These are phyloP conservation scores for Geotrichum ghanense DNA, from an alignment of 805 yeast species.

Conservation along the genomic window DNA sequence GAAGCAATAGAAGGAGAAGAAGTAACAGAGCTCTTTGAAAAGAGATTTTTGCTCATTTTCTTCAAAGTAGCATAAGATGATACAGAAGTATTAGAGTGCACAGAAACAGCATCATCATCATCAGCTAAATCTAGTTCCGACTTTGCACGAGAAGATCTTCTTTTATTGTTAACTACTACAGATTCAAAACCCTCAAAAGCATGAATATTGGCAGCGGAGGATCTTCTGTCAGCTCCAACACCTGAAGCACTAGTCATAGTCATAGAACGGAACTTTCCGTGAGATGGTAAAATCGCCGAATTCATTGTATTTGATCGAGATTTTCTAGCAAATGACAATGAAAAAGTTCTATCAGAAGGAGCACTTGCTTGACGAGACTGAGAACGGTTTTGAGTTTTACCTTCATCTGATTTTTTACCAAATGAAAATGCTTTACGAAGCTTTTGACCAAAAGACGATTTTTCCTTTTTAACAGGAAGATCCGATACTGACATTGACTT, in stretches of 20 bases:
- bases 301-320: constrained; percentile 1
- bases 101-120: constrained; percentile 1
- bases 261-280: background rate
- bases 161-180: constrained; percentile 2
- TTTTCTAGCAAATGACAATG: background rate
- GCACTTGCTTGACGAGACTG: background rate
- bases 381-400: constrained; percentile 1
- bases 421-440: constrained; percentile 14
- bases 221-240: background rate
- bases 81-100: constrained; percentile 2
- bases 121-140: constrained; percentile 6
- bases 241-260: background rate
- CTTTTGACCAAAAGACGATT: constrained; percentile 9
- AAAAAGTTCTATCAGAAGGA: background rate
- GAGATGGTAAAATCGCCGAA: background rate
- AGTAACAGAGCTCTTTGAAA: background rate
- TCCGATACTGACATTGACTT: constrained; percentile 2
- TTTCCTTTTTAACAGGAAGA: constrained; percentile 2
- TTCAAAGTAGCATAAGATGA: constrained; percentile 4
- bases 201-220: background rate
- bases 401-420: constrained; percentile 6
- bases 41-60: constrained; percentile 5
- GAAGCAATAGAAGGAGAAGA: background rate
- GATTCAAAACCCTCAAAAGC: constrained; percentile 1
- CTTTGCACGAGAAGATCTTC: constrained; percentile 4